Conservation (phyloP, 192 early-diverging fungal genomes). For the Podila clonocystis region DNA sequence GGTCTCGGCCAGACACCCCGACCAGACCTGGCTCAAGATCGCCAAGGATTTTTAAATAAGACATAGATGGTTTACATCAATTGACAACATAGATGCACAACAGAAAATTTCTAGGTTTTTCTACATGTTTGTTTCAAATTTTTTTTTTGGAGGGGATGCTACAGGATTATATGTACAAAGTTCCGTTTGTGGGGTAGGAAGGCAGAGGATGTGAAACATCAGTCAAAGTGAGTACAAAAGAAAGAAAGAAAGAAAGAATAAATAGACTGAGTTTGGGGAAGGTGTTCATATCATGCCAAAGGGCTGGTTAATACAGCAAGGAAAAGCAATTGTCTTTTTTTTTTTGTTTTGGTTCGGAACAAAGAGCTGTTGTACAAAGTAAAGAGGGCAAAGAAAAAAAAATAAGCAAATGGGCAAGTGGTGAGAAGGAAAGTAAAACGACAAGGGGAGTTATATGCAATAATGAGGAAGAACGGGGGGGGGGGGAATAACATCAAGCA, state of each 20-base stretch:
- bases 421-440: background rate
- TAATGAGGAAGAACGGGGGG: background rate
- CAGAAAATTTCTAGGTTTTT: background rate
- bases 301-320: too few species aligned
- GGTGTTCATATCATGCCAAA: too few species aligned
- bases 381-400: background rate
- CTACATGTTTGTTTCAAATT: background rate
- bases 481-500: background rate
- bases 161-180: constrained; percentile 9
- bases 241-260: constrained; percentile 1
- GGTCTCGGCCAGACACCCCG: constrained; percentile 39
- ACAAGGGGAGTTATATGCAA: background rate
- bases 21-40: constrained; percentile 40
- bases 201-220: background rate
- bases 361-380: background rate
- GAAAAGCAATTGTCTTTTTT: too few species aligned
- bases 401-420: background rate
- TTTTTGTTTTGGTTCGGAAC: too few species aligned
- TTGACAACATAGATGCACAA: too few species aligned
- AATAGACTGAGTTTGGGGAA: background rate
- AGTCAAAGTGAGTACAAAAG: background rate
- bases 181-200: background rate
- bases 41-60: constrained; percentile 11
- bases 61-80: too few species aligned
- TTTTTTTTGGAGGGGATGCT: constrained; percentile 5